Evolutionary conservation across 108 stramenopile genomes (phyloP), one percentile per base, ranked within the genome.

Genomic region (Licmophora abbreviata): DNA sequence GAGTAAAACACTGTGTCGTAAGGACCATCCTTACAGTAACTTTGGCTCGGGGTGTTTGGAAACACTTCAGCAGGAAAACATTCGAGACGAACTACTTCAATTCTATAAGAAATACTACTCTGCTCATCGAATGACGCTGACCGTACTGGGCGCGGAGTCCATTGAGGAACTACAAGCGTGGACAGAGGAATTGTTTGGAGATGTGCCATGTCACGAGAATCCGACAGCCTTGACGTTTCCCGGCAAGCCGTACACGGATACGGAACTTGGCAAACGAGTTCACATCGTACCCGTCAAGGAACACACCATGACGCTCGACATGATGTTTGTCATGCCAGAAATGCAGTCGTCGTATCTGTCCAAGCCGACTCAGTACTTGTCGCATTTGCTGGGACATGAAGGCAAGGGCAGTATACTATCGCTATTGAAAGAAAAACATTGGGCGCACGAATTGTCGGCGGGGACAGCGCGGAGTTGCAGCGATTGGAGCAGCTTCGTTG

Each of bases 351-450:
- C 64, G 14, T 80, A 74, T 54, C 15, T 36, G 31, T 34, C 28
- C n/a, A 71, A 80, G 50, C 73, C 75, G 11, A 50, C 65, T 11
- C 62, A 72, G 9, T 80, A 82, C 65, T 22, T 92, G 5, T 59
- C 63, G 37, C 84, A 87, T 51, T 69, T 92, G 30, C 44, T 92
- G 18, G 90, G 90, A 11, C 85, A 92, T 50, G 90, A 92, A 68
- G 70, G 79, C 17, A 61, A 53, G 20, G 90, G 90, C 15, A 71
- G 69, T 17, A 63, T 92, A 31, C 53, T 92, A 34, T 33, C 60
- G 23, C 51, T 69, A 14, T 52, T 88, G 14, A 85, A 82, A 58
- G 18, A 28, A 29, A 73, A 68, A 56, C 59, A 68, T 25, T 86
- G 78, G 71, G 89, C 79, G 0, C 73, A 83, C 25, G 81, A 75